These are phyloP conservation scores for Neurospora tetraspora DNA, from an alignment of 495 filamentous ascomycete genomes.

Conservation along the genomic window DNA sequence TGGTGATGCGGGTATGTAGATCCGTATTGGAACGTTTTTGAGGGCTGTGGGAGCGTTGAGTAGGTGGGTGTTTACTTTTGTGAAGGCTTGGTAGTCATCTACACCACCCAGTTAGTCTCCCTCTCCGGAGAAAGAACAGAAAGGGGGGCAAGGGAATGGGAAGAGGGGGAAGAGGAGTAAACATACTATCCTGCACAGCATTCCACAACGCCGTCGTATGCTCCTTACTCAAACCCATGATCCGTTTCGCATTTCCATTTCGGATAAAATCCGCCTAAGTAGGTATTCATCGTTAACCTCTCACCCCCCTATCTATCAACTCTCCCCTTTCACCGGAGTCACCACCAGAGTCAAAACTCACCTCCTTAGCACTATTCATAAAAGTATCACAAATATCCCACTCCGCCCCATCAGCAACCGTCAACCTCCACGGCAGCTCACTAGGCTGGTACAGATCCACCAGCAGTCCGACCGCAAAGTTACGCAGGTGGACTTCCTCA, in stretches of 20 bases:
- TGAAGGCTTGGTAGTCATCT: slow-evolving; percentile 69
- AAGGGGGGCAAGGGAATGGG: neutral
- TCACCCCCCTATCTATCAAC: no score
- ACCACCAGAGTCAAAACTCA: slow-evolving; percentile 11
- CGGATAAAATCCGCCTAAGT: slow-evolving; percentile 74
- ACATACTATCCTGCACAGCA: slow-evolving; percentile 66
- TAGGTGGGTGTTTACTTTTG: slow-evolving; percentile 64
- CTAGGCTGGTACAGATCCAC: slow-evolving; percentile 64
- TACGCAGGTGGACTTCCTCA: slow-evolving; percentile 59
- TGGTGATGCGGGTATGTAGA: slow-evolving; percentile 70
- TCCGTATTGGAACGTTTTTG: slow-evolving; percentile 70
- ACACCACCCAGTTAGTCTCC: neutral
- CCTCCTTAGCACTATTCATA: slow-evolving; percentile 89
- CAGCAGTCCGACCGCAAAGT: slow-evolving; percentile 79
- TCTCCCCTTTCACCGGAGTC: no score
- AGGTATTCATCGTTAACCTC: no score
- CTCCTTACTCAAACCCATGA: slow-evolving; percentile 86
- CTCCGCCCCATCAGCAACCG: slow-evolving; percentile 46
- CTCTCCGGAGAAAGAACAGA: neutral
- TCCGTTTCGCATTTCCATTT: slow-evolving; percentile 81
- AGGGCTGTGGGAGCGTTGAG: slow-evolving; percentile 67
- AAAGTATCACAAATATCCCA: slow-evolving; percentile 81
- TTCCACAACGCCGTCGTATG: slow-evolving; percentile 83
- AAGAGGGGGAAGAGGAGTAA: neutral
- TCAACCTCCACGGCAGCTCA: slow-evolving; percentile 66